These are phyloP conservation scores for Canavalia ensiformis DNA, from an alignment of 306 rosid genomes.

Conservation along the genomic window DNA sequence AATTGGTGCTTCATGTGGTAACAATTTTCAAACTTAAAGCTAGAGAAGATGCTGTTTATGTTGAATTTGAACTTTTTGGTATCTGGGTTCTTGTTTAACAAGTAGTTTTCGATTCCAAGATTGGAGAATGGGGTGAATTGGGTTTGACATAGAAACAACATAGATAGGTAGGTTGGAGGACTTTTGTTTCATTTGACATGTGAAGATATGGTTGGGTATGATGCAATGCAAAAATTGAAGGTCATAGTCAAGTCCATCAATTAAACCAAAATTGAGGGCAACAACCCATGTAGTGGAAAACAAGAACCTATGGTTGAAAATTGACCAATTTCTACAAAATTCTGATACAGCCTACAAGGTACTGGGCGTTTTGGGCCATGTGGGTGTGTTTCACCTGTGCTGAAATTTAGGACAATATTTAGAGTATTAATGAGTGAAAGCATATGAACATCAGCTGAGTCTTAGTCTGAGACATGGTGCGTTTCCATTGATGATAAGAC, in stretches of 20 bases:
- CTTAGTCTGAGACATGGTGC: slow-evolving; percentile 3
- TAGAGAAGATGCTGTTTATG: background rate
- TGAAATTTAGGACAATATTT: slow-evolving; percentile 41
- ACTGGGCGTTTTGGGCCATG: slow-evolving; percentile 59
- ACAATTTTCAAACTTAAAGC: background rate
- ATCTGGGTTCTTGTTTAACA: background rate
- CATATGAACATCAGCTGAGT: slow-evolving; percentile 29
- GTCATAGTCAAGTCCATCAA: slow-evolving; percentile 41
- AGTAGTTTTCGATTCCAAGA: background rate
- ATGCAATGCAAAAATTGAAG: slow-evolving; percentile 11
- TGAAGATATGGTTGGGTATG: slow-evolving; percentile 46
- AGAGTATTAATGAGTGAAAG: slow-evolving; percentile 16
- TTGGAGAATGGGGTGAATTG: slow-evolving; percentile 31
- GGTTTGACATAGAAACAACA: slow-evolving; percentile 34
- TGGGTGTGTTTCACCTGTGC: slow-evolving; percentile 61
- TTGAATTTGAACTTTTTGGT: slow-evolving; percentile 1
- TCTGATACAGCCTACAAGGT: slow-evolving; percentile 11
- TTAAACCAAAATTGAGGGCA: slow-evolving; percentile 48
- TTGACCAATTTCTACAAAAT: slow-evolving; percentile 54
- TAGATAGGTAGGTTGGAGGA: slow-evolving; percentile 8
- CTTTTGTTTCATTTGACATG: slow-evolving; percentile 52
- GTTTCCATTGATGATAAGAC: slow-evolving; percentile 22
- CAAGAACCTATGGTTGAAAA: slow-evolving; percentile 53
- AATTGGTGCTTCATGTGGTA: background rate
- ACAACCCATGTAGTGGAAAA: slow-evolving; percentile 59